phyloP scores from a whole-genome alignment of 2,329 filamentous ascomycete species.

The Arthrinium phaeospermum region DNA sequence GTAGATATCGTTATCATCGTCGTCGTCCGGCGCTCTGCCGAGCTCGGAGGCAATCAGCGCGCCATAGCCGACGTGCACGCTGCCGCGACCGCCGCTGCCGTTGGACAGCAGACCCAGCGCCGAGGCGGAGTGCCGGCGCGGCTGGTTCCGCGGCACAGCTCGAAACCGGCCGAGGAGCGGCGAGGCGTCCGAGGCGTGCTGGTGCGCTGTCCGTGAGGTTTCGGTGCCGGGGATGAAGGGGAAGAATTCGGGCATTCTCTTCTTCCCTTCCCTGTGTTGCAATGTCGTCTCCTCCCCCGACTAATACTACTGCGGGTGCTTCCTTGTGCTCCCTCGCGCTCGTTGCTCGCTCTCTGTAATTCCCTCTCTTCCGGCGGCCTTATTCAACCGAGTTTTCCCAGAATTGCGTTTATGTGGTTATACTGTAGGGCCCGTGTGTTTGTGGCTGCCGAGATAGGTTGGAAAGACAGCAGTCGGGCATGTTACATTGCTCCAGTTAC shows the following conservation, averaged over 20 bases:
- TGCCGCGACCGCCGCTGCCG: conserved; percentile 47
- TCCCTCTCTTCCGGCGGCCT: background rate
- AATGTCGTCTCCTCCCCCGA: conserved; percentile 1
- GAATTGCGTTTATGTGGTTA: background rate
- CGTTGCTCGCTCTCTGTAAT: background rate
- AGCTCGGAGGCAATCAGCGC: conserved; percentile 53
- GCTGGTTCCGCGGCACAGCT: conserved; percentile 56
- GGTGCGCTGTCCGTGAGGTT: conserved; percentile 51
- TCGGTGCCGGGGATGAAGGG: conserved; percentile 70
- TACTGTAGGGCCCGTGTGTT: background rate
- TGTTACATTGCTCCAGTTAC: background rate
- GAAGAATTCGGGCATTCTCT: conserved; percentile 67
- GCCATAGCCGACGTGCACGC: conserved; percentile 63
- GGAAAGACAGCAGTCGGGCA: background rate
- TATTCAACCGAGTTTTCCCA: background rate
- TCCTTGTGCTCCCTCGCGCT: background rate
- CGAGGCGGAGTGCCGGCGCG: conserved; percentile 35
- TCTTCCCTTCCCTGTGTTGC: conserved; percentile 12
- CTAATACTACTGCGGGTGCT: too few relatives aligned
- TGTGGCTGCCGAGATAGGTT: conserved; percentile 7
- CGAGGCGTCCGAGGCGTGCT: conserved; percentile 57
- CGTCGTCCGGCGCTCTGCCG: conserved; percentile 38
- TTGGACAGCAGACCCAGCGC: conserved; percentile 44
- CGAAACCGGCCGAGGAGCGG: conserved; percentile 70
- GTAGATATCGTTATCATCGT: conserved; percentile 37